Base-by-base conservation (phyloP, 768 basidiomycete genomes). In the Lactarius sanguifluus region DNA sequence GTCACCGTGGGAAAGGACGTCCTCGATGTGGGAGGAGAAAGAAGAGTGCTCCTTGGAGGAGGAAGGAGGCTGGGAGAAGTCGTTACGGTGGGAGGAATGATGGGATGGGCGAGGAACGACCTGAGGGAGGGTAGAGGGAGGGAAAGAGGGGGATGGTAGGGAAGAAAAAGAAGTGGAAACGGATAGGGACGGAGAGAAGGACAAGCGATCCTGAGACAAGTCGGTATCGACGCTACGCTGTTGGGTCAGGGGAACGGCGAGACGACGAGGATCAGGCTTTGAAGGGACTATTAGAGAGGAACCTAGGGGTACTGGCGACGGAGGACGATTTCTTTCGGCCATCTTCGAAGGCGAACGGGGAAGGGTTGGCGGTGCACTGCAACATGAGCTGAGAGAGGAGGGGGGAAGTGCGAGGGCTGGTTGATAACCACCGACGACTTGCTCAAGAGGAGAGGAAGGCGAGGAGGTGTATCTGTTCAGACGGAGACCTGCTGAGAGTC, bases 401-500 rank as follows among this genome's bases (percentile, higher is more conserved):
- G 28, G 52, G 12, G n/a, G 55, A 18, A 38, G 75, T 74, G 71
- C 69, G 74, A 64, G 71, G 72, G 68, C 75, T 59, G 66, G 62
- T 10, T 54, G 70, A 71, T 72, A 76, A 72, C 75, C 76, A 73
- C 75, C 64, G 43, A 59, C 60, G 65, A 66, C 72, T 75, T 69
- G 73, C 69, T 66, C 66, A 59, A 59, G 40, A 71, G 34, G 34
- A 57, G 72, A 71, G 77, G 62, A 60, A 67, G 62, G 40, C 66
- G 68, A 43, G 69, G 72, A 60, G 72, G 70, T 59, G 64, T 66
- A 73, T 75, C 74, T 67, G 77, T 79, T 81, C 84, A 84, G 84
- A 84, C 84, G 41, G 79, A 82, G 85, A 82, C 84, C 83, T 75
- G 81, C 82, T 82, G 78, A 72, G 75, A 79, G 80, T 81, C 82